Conservation (phyloP, 306 rosid genomes). For the Potentilla sterilis region DNA sequence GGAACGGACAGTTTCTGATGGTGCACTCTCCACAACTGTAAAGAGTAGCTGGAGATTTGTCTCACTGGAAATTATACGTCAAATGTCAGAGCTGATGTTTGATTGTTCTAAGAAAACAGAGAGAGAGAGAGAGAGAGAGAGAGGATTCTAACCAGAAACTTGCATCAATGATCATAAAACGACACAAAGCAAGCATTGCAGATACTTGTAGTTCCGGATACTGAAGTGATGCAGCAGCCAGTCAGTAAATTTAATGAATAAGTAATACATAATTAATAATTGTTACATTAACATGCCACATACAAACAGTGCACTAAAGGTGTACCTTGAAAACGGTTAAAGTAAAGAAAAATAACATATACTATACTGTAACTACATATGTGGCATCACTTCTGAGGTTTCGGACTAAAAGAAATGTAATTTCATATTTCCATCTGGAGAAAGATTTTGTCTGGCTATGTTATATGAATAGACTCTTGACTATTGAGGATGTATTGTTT, state of each 20-base stretch:
- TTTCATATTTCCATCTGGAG: background rate
- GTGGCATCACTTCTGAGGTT: conserved; percentile 9
- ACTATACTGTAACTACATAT: conserved; percentile 1
- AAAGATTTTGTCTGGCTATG: background rate
- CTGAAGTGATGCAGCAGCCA: conserved; percentile 40
- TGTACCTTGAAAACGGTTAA: background rate
- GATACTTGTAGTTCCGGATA: conserved; percentile 94
- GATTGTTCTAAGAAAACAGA: background rate
- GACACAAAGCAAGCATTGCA: conserved; percentile 92
- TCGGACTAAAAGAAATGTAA: background rate
- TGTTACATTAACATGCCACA: background rate
- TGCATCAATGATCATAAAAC: conserved; percentile 91
- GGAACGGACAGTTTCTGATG: conserved; percentile 87
- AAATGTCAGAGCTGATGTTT: conserved; percentile 21
- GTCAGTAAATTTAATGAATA: conserved; percentile 11
- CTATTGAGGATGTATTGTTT: background rate
- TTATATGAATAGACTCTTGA: background rate
- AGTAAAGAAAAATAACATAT: background rate
- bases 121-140: conserved; percentile 11
- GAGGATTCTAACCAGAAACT: conserved; percentile 67
- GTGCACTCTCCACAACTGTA: conserved; percentile 78
- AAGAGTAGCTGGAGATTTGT: conserved; percentile 94
- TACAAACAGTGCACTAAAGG: background rate
- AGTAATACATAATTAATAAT: background rate
- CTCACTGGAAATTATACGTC: conserved; percentile 45